A percentile compares a stretch with the other conserved stretches of the same genome.
These are phyloP conservation scores for Candida pseudoglaebosa DNA, from an alignment of 805 yeast genomes.

Conservation along the genomic window DNA sequence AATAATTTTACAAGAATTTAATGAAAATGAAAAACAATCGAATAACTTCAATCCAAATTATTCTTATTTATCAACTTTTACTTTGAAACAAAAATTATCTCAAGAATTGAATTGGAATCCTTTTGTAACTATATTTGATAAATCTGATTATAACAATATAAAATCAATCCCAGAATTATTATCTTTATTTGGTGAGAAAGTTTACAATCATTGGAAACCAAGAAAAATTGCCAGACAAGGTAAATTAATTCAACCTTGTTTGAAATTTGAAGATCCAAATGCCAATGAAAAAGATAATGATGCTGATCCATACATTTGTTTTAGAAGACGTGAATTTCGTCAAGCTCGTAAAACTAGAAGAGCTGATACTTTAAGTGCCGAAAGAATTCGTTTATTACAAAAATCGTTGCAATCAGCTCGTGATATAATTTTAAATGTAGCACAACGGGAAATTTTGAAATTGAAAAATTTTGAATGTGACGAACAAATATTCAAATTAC, in stretches of 20 bases:
- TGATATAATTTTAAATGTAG: constrained; percentile 61
- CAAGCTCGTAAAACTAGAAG: constrained; percentile 95
- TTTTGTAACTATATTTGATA: constrained; percentile 58
- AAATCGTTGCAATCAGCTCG: constrained; percentile 75
- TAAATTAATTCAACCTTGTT: constrained; percentile 62
- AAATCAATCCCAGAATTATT: constrained; percentile 49
- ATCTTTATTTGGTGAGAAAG: constrained; percentile 55
- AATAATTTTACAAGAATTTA: constrained; percentile 35
- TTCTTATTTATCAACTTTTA: constrained; percentile 50
- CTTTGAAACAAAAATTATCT: constrained; percentile 54
- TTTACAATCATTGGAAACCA: constrained; percentile 78
- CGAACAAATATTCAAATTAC: constrained; percentile 61
- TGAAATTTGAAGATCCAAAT: constrained; percentile 78
- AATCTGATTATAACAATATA: constrained; percentile 21
- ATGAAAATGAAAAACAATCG: constrained; percentile 22
- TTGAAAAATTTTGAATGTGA: constrained; percentile 62
- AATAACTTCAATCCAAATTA: too few species aligned
- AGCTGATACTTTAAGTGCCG: constrained; percentile 87
- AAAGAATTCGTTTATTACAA: constrained; percentile 69
- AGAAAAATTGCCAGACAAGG: constrained; percentile 73
- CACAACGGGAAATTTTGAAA: constrained; percentile 68
- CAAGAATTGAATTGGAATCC: constrained; percentile 52
- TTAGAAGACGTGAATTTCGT: constrained; percentile 90
- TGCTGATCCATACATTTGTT: constrained; percentile 90
- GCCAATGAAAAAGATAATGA: constrained; percentile 78